phyloP scores from a whole-genome alignment of 192 early-diverging fungal species.

The Backusella liffmaniae region DNA sequence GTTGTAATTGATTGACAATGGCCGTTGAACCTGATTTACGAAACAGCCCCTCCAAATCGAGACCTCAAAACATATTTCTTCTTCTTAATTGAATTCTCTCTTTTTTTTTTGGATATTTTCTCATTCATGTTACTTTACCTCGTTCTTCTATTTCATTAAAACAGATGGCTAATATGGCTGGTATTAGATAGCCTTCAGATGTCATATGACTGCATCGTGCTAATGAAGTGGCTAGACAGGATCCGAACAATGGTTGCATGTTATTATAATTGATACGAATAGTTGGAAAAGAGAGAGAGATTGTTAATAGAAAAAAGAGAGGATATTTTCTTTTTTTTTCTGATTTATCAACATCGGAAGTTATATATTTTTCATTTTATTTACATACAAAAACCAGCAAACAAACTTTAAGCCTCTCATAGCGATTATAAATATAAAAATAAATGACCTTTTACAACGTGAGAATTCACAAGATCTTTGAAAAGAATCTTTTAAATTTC shows the following conservation, averaged over 20 bases:
- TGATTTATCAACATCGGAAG: background rate
- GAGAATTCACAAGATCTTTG: background rate
- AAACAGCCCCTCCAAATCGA: constrained; percentile 4
- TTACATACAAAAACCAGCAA: background rate
- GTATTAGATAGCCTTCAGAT: background rate
- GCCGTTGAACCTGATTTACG: constrained; percentile 9
- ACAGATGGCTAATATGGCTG: background rate
- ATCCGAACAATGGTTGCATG: background rate
- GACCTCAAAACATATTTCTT: background rate
- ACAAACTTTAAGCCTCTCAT: background rate
- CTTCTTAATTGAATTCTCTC: background rate
- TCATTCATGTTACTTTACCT: background rate
- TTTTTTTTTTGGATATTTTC: background rate
- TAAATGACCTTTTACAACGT: background rate
- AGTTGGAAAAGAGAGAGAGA: constrained; percentile 1
- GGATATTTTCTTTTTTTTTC: background rate
- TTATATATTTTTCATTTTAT: background rate
- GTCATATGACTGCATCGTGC: constrained; percentile 4
- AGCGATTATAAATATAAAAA: background rate
- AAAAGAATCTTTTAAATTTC: background rate
- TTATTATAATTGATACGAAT: background rate
- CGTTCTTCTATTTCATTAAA: constrained; percentile 5
- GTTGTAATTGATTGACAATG: constrained; percentile 5
- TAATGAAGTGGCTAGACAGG: background rate
- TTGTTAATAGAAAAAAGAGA: background rate